Base-by-base conservation (phyloP, 73 alveolate species). In the Stentor roeselii region DNA sequence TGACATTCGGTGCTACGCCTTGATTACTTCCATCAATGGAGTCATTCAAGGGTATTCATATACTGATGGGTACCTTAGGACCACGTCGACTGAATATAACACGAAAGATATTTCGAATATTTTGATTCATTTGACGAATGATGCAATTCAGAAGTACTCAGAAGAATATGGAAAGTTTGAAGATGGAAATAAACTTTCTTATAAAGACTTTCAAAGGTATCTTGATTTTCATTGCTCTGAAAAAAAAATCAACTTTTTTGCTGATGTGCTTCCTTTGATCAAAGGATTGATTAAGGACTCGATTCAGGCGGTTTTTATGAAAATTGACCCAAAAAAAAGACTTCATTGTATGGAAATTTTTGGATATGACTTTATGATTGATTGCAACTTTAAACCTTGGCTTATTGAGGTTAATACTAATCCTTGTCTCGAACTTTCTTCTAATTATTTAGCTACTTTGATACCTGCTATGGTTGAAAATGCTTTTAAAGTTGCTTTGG, bases 301-400 rank as follows among this genome's bases (percentile, higher is more conserved):
- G 38, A 88, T 94, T 39, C 84, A 84, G 42, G 92, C 97, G 21
- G 92, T 86, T 3, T 87, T 83, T 58, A 75, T 88, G 59, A 90
- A 90, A 67, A 84, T 94, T 27, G 98, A 94, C 83, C 94, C 93
- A 21, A 85, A 88, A 59, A 86, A 92, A 40, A 90, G 93, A 85
- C 85, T 82, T 27, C 82, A 84, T 75, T 61, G 95, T 3, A 92
- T 94, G 87, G 98, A 94, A 84, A 76, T 93, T 1, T 91, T 90
- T 88, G 97, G 97, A 50, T 89, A 90, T 74, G 97, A 92, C 82
- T 92, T 92, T 84, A 84, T 92, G 93, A 58, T 92, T 34, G 97
- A 92, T 85, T 94, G 89, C 59, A 42, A 85, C 39, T 89, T 91
- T 82, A 92, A 88, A 83, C 93, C 90, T 6, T 91, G 84, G 85